Conservation (phyloP, 495 filamentous ascomycete genomes). For the Alectoria sarmentosa region DNA sequence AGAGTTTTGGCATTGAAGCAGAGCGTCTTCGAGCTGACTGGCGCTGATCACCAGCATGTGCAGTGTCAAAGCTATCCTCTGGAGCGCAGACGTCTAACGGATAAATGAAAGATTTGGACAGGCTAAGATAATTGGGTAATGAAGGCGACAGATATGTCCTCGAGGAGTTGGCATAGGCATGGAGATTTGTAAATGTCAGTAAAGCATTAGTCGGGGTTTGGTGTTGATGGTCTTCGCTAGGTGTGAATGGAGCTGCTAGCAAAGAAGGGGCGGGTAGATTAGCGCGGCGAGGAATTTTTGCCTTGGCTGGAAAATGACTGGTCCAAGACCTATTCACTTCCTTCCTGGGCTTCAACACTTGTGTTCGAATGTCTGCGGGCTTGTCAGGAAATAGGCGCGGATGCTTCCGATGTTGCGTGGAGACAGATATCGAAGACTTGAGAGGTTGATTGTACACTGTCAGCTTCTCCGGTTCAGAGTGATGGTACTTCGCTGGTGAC, state of each 20-base stretch:
- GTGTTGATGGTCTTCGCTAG: neutral
- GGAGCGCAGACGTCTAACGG: neutral
- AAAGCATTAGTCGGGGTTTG: neutral
- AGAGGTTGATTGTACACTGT: neutral
- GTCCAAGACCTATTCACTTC: constrained; percentile 15
- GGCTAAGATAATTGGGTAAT: neutral
- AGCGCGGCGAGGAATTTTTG: neutral
- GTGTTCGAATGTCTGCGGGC: neutral
- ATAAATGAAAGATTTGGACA: neutral
- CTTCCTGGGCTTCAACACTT: neutral
- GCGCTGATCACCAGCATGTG: neutral
- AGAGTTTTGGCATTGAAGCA: neutral
- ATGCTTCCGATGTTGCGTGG: neutral
- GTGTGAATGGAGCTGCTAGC: neutral
- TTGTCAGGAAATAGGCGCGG: neutral
- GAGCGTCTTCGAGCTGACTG: neutral
- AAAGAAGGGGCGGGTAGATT: constrained; percentile 3
- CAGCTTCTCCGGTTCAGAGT: neutral
- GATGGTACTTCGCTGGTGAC: neutral
- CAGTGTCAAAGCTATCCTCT: neutral
- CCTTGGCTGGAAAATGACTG: constrained; percentile 4
- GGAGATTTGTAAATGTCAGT: neutral
- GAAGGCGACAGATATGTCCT: neutral
- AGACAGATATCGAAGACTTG: neutral
- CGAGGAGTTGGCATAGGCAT: neutral